Evolutionary conservation across 257 asterid species (phyloP).

Genomic region (Nicotiana knightiana): DNA sequence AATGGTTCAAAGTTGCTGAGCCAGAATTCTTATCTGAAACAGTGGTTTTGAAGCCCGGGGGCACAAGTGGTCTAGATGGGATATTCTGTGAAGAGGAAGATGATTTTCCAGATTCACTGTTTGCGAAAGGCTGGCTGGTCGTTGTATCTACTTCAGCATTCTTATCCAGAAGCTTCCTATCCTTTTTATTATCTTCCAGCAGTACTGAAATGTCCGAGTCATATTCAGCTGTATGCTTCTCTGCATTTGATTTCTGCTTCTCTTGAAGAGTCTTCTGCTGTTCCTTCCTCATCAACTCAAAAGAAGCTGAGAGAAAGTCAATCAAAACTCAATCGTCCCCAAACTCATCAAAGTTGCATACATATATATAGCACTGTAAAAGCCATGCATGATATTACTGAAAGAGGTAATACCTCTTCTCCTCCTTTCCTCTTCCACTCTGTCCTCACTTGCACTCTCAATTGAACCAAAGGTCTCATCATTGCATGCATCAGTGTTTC

Average conservation of each 20-base stretch:
- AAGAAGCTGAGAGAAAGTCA: constrained; percentile 49
- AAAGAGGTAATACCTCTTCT: constrained; percentile 68
- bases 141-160: constrained; percentile 42
- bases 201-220: constrained; percentile 30
- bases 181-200: constrained; percentile 45
- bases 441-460: constrained; percentile 63
- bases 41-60: constrained; percentile 73
- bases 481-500: constrained; percentile 54
- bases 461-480: constrained; percentile 91
- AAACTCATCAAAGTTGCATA: background rate
- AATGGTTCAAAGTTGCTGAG: constrained; percentile 37
- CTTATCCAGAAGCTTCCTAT: constrained; percentile 27
- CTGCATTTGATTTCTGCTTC: constrained; percentile 57
- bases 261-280: constrained; percentile 80
- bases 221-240: constrained; percentile 40
- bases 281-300: constrained; percentile 93
- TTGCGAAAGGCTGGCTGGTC: constrained; percentile 23
- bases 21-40: constrained; percentile 55
- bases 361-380: background rate
- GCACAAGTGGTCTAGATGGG: constrained; percentile 67
- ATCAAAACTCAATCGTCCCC: constrained; percentile 1
- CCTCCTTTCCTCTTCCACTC: constrained; percentile 85
- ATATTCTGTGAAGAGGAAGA: constrained; percentile 52
- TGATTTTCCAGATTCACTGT: constrained; percentile 50
- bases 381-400: constrained; percentile 2